Evolutionary conservation across 129 eudicot genomes (phyloP).

Genomic region (Centrapalus pauciflorus): DNA sequence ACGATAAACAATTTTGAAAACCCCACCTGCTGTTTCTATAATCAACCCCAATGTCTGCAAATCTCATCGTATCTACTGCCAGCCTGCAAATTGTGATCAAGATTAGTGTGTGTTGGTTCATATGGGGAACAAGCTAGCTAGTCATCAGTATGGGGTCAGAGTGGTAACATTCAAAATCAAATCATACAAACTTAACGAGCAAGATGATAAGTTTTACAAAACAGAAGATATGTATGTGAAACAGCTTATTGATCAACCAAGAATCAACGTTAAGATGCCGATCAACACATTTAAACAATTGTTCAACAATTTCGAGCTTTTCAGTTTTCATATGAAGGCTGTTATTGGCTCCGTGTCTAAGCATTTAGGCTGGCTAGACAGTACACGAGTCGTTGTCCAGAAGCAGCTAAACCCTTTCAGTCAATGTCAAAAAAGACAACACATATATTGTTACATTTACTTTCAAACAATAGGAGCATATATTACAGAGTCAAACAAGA

Average conservation of each 20-base stretch:
- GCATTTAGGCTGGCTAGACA: too few species aligned
- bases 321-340: neutral
- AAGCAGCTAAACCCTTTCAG: neutral
- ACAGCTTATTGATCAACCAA: too few species aligned
- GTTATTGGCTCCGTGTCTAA: neutral
- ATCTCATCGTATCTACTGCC: conserved; percentile 11
- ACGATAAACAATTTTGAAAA: neutral
- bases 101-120: neutral
- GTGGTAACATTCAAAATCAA: neutral
- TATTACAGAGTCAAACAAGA: conserved; percentile 9
- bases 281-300: neutral
- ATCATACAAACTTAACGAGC: neutral
- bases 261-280: neutral
- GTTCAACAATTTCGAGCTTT: neutral
- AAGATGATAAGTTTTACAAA: neutral
- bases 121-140: neutral
- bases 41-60: conserved; percentile 1
- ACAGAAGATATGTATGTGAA: too few species aligned
- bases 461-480: neutral
- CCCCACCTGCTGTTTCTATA: conserved; percentile 1
- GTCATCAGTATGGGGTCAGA: neutral
- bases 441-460: neutral
- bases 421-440: neutral
- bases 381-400: neutral
- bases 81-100: conserved; percentile 11